A percentile compares a stretch with the other conserved stretches of the same genome.
Evolutionary conservation across 768 basidiomycete species (phyloP).

Genomic region (Pisolithus tinctorius): DNA sequence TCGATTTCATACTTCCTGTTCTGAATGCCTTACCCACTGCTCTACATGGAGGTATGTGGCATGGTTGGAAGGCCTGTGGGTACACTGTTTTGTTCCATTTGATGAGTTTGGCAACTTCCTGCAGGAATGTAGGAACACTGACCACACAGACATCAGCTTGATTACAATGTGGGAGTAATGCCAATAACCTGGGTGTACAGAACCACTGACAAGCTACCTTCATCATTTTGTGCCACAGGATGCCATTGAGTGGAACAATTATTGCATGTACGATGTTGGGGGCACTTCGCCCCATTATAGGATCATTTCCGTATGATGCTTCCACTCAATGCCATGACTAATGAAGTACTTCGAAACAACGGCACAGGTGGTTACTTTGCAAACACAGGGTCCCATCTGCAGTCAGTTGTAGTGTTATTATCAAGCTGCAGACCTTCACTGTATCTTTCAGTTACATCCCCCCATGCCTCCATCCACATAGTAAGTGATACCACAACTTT

Average conservation of each 20-base stretch:
- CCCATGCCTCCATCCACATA: too few relatives aligned
- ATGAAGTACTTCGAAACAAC: too few relatives aligned
- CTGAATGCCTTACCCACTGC: conserved; percentile 56
- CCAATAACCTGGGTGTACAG: conserved; percentile 36
- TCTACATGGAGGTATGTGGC: conserved; percentile 44
- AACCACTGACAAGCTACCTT: conserved; percentile 23
- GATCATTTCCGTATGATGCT: too few relatives aligned
- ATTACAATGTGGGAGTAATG: conserved; percentile 39
- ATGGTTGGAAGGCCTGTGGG: conserved; percentile 51
- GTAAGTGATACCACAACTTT: too few relatives aligned
- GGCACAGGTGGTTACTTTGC: too few relatives aligned
- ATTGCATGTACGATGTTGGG: conserved; percentile 33
- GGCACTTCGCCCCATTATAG: too few relatives aligned
- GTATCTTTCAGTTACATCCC: too few relatives aligned
- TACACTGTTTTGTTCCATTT: conserved; percentile 67
- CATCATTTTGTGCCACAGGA: conserved; percentile 24
- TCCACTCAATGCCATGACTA: too few relatives aligned
- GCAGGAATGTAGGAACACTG: neutral
- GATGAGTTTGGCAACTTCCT: conserved; percentile 28
- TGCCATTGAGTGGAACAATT: conserved; percentile 32
- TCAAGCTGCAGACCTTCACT: too few relatives aligned
- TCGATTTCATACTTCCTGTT: conserved; percentile 60
- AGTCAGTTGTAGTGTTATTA: too few relatives aligned
- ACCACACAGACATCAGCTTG: conserved; percentile 25
- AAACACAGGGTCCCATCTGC: too few relatives aligned